A percentile compares a stretch with the other conserved stretches of the same genome.
phyloP scores from a whole-genome alignment of 768 basidiomycete genomes.

The Termitomyces sp. region DNA sequence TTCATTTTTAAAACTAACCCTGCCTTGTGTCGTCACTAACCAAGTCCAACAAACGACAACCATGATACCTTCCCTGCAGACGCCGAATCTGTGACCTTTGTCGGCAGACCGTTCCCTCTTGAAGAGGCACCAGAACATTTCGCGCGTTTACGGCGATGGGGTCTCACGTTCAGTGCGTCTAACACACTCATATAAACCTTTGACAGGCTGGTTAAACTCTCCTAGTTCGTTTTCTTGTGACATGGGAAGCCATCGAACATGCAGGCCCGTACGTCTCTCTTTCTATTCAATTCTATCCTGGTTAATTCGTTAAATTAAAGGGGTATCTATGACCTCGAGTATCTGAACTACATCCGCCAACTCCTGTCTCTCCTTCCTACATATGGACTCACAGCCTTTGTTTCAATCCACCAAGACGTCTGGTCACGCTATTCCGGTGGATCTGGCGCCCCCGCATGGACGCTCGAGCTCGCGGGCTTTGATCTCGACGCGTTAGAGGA shows the following conservation, averaged over 20 bases:
- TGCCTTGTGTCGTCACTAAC: no score
- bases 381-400: constrained; percentile 69
- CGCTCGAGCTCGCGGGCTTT: constrained; percentile 80
- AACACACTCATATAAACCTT: not conserved
- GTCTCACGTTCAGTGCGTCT: constrained; percentile 73
- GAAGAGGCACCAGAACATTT: constrained; percentile 85
- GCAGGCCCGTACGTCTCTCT: constrained; percentile 69
- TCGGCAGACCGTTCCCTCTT: constrained; percentile 87
- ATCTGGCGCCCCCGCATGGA: constrained; percentile 97
- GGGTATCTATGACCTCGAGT: constrained; percentile 79
- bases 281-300: not conserved
- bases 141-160: constrained; percentile 77
- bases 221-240: constrained; percentile 84
- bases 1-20: constrained; percentile 7
- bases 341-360: constrained; percentile 69
- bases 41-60: constrained; percentile 64
- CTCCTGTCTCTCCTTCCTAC: constrained; percentile 65
- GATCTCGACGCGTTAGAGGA: constrained; percentile 76
- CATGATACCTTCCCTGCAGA: constrained; percentile 63
- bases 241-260: constrained; percentile 98
- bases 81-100: constrained; percentile 69
- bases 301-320: constrained; percentile 28
- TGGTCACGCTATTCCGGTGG: constrained; percentile 95
- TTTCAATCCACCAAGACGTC: constrained; percentile 89
- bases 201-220: not conserved